Base-by-base conservation (phyloP, 2,329 filamentous ascomycete genomes). In the Didymella keratinophila region DNA sequence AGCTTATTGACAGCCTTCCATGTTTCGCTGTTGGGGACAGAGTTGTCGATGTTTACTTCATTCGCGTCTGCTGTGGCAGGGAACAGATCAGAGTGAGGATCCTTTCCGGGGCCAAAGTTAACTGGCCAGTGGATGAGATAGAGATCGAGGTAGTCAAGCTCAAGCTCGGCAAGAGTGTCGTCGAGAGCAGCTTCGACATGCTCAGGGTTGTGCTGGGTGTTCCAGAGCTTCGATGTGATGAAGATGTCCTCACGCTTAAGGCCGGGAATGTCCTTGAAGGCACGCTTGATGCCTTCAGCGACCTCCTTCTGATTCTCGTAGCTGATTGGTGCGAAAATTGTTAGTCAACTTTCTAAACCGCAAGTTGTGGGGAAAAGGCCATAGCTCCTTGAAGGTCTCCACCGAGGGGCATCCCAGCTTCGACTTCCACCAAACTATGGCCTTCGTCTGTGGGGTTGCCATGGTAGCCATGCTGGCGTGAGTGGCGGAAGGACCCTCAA, bases 71-170 rank as follows among this genome's bases (percentile, higher is more conserved):
- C 86, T 23, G 64, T 67, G 10, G 60, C 60, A 27, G 69, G 69
- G 61, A 71, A 70, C 12, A 71, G 62, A 23, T 71, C 69, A 4
- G 68, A 69, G 63, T 71, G 69, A n/a, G 69, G 68, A 46, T 80
- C 75, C 27, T 80, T 78, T 20, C 83, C 81, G 7, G 67, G 65
- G 3, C 91, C 89, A 70, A 96, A 85, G 52, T 92, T 86, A 64
- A 95, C 87, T 65, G 93, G 92, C 85, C 95, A 96, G 83, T 96
- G 92, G 70, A 95, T 87, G 71, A 95, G 84, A 84, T 89, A 96
- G 66, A 96, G 86, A 78, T 96, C 92, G 78, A 96, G 93, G 83
- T 96, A 96, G 72, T 93, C 92, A 61, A 96, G 77, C 63, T 89
- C 88, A 87, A 91, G 94, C 82, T 94, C 68, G 86, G 84, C 73